Percentiles rank a stretch among this genome's conserved stretches.
Conservation (phyloP, 169 alveolate genomes). For the Fabrea salina region DNA sequence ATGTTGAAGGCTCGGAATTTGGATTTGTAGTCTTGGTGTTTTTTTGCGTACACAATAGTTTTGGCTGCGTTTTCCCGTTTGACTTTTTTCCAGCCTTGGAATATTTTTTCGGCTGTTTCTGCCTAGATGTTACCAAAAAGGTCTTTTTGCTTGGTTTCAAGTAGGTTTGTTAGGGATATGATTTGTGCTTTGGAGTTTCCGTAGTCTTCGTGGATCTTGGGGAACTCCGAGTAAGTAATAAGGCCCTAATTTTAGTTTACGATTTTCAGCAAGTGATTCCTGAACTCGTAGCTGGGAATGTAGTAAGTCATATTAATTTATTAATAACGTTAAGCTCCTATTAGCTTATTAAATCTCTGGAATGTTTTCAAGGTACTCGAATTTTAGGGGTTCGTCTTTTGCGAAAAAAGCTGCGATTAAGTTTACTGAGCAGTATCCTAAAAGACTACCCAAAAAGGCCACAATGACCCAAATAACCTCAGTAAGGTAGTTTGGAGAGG, state of each 20-base stretch:
- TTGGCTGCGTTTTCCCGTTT: background rate
- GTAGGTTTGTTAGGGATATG: background rate
- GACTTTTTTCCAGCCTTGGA: background rate
- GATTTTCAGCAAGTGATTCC: background rate
- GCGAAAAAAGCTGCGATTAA: no score
- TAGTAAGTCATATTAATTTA: no score
- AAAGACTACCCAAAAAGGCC: no score
- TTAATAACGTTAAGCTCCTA: no score
- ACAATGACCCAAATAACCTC: no score
- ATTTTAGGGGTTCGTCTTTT: no score
- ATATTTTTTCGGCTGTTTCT: background rate
- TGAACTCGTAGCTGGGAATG: background rate
- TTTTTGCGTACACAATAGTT: background rate
- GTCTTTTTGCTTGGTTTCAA: background rate
- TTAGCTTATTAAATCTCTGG: no score
- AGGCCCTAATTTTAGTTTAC: conserved; percentile 10
- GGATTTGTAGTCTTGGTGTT: no score
- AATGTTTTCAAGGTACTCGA: no score
- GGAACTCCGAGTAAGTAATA: conserved; percentile 14
- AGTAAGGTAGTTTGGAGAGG: no score
- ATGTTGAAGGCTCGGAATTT: no score
- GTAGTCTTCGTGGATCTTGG: conserved; percentile 24
- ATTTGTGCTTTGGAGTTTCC: background rate
- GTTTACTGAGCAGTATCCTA: no score
- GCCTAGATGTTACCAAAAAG: background rate